Conservation (phyloP, 2,329 filamentous ascomycete species). For the Neocucurbitaria cava region DNA sequence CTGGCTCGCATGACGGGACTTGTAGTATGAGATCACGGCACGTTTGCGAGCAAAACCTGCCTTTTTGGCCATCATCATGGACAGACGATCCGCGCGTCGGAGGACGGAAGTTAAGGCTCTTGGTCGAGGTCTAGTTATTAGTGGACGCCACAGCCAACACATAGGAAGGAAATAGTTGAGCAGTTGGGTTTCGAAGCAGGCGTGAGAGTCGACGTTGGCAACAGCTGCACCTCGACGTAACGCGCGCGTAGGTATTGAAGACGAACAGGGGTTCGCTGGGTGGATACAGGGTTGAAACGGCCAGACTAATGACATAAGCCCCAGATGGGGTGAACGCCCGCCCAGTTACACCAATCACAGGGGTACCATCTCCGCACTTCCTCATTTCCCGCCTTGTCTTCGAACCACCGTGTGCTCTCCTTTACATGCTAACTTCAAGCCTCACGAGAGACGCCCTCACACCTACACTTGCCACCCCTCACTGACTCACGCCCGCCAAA, state of each 20-base stretch:
- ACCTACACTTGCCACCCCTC: background rate
- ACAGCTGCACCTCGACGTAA: slow-evolving; percentile 2
- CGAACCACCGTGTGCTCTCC: slow-evolving; percentile 22
- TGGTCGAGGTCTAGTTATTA: too few species aligned
- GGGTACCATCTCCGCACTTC: slow-evolving; percentile 24
- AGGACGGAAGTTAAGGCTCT: background rate
- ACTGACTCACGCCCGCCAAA: slow-evolving; percentile 7
- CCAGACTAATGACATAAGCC: background rate
- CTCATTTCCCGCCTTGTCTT: slow-evolving; percentile 26
- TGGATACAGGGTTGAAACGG: background rate
- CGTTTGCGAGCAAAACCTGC: too few species aligned
- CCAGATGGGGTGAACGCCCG: slow-evolving; percentile 5
- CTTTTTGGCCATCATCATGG: background rate
- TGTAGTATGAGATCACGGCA: too few species aligned
- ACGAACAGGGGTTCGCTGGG: slow-evolving; percentile 1
- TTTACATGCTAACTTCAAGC: slow-evolving; percentile 1
- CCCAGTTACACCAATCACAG: slow-evolving; percentile 23
- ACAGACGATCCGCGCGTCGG: background rate
- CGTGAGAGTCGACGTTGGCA: background rate
- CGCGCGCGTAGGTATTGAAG: slow-evolving; percentile 5
- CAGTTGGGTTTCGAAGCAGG: background rate
- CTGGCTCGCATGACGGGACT: background rate
- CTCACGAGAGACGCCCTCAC: background rate
- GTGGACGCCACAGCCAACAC: too few species aligned
- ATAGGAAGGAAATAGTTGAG: too few species aligned